These are phyloP conservation scores for Candida sakaeoensis DNA, from an alignment of 805 yeast species.

Conservation along the genomic window DNA sequence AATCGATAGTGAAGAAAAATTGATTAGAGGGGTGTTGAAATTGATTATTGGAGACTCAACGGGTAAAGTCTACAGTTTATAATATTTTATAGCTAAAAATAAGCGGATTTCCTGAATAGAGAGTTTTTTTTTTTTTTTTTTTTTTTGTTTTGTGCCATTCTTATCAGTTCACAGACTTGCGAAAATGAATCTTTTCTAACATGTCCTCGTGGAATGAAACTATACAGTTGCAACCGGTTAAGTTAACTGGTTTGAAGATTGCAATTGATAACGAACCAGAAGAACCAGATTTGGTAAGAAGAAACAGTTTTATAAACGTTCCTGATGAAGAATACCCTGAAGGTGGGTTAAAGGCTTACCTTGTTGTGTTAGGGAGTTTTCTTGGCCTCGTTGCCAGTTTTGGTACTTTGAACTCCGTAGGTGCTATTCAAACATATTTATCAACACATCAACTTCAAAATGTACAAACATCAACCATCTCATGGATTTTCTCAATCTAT, in stretches of 20 bases:
- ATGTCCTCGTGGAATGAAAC: background rate
- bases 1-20: conserved; percentile 33
- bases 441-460: conserved; percentile 33
- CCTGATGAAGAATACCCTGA: conserved; percentile 17
- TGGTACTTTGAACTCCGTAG: conserved; percentile 34
- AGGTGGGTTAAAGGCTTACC: conserved; percentile 22
- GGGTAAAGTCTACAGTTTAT: conserved; percentile 44
- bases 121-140: background rate
- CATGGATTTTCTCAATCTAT: conserved; percentile 42
- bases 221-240: conserved; percentile 1
- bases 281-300: background rate
- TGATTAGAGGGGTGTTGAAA: conserved; percentile 33
- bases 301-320: background rate
- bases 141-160: too few relatives aligned
- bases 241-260: background rate
- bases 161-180: too few relatives aligned
- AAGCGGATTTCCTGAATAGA: background rate
- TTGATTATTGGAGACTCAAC: conserved; percentile 51
- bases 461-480: conserved; percentile 25
- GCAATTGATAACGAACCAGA: background rate
- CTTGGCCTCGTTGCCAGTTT: conserved; percentile 22
- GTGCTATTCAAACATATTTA: conserved; percentile 37
- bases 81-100: background rate
- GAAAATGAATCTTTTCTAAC: background rate
- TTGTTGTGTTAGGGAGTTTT: conserved; percentile 23